Percentiles rank a stretch among this genome's conserved stretches.
phyloP scores from a whole-genome alignment of 2,329 filamentous ascomycete species.

The Colletotrichum destructivum region DNA sequence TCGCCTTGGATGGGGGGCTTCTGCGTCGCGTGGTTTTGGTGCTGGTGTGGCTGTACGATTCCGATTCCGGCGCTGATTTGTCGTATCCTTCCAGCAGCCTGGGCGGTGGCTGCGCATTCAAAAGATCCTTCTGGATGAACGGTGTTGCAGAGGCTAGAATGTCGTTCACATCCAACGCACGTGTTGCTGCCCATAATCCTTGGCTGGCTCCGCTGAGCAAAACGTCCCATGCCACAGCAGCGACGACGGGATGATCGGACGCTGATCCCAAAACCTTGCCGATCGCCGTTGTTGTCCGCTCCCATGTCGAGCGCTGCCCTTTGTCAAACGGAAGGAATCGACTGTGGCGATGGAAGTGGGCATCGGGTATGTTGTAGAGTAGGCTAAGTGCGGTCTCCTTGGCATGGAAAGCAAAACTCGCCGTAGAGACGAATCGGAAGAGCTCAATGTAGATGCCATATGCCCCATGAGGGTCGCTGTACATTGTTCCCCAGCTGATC shows the following conservation, averaged over 20 bases:
- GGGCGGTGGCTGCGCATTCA: slow-evolving; percentile 26
- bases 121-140: slow-evolving; percentile 44
- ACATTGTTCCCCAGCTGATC: slow-evolving; percentile 62
- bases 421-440: slow-evolving; percentile 63
- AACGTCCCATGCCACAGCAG: slow-evolving; percentile 71
- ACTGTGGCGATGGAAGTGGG: slow-evolving; percentile 65
- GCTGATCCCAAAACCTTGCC: slow-evolving; percentile 64
- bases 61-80: slow-evolving; percentile 31
- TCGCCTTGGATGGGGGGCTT: slow-evolving; percentile 15
- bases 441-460: slow-evolving; percentile 60
- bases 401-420: slow-evolving; percentile 61
- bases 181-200: slow-evolving; percentile 71
- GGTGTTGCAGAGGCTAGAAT: slow-evolving; percentile 61
- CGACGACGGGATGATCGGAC: slow-evolving; percentile 71
- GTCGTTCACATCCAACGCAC: slow-evolving; percentile 64
- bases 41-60: slow-evolving; percentile 17
- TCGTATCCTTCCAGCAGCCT: slow-evolving; percentile 17
- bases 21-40: slow-evolving; percentile 27
- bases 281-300: slow-evolving; percentile 62
- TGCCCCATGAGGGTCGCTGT: slow-evolving; percentile 56
- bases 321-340: slow-evolving; percentile 61
- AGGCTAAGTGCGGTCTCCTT: slow-evolving; percentile 61
- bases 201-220: slow-evolving; percentile 68
- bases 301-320: slow-evolving; percentile 59
- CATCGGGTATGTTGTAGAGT: slow-evolving; percentile 62